Conservation (phyloP, 805 yeast species). For the Kurtzmaniella fragi region DNA sequence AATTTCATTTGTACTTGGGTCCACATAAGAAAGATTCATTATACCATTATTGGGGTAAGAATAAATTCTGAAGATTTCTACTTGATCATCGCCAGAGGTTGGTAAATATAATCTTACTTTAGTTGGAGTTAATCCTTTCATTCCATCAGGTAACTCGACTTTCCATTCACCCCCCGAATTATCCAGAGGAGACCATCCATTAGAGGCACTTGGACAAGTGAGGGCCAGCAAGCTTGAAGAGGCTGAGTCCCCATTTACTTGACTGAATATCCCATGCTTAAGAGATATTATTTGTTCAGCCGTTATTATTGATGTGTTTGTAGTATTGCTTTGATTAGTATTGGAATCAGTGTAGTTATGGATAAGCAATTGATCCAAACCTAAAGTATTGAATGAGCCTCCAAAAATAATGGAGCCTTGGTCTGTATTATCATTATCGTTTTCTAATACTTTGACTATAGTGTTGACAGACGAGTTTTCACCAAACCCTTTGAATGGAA, state of each 20-base stretch:
- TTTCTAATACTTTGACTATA: conserved; percentile 44
- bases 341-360: conserved; percentile 29
- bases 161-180: conserved; percentile 60
- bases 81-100: conserved; percentile 39
- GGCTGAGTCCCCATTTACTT: conserved; percentile 34
- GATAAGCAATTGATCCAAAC: conserved; percentile 39
- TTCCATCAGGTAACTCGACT: conserved; percentile 49
- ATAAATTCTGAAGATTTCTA: conserved; percentile 63
- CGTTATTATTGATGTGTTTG: conserved; percentile 39
- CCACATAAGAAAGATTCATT: conserved; percentile 84
- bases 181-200: conserved; percentile 49
- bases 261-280: conserved; percentile 48
- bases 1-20: conserved; percentile 59
- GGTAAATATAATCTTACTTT: conserved; percentile 72
- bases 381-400: conserved; percentile 66
- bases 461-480: conserved; percentile 53
- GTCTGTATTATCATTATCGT: conserved; percentile 17
- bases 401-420: conserved; percentile 64
- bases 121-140: conserved; percentile 53
- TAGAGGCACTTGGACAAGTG: conserved; percentile 53
- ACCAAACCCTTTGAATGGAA: conserved; percentile 78
- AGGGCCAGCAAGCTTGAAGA: conserved; percentile 26
- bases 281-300: conserved; percentile 62
- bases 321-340: conserved; percentile 18
- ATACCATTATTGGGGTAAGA: conserved; percentile 81